Evolutionary conservation across 495 filamentous ascomycete genomes (phyloP).

Genomic region (Aspergillus affinis): DNA sequence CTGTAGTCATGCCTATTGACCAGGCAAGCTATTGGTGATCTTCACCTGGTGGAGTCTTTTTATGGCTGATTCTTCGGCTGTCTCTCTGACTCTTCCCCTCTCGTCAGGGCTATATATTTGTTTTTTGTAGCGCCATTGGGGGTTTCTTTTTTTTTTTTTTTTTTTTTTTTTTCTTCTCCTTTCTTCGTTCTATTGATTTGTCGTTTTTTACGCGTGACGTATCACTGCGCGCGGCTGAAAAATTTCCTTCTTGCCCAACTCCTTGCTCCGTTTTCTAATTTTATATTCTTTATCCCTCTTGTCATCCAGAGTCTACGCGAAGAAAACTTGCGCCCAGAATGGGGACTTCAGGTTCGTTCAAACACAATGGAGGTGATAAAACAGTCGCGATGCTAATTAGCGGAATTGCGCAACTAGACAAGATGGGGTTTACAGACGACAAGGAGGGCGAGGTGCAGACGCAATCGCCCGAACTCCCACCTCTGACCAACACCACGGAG

Average conservation of each 20-base stretch:
- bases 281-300: no score
- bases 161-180: neutral
- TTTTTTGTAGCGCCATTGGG: neutral
- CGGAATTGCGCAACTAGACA: conserved; percentile 17
- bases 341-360: neutral
- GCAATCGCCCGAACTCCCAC: conserved; percentile 26
- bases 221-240: neutral
- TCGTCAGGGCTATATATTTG: neutral
- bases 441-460: conserved; percentile 30
- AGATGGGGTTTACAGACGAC: conserved; percentile 7
- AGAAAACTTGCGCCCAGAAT: neutral
- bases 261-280: no score
- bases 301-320: no score
- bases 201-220: neutral
- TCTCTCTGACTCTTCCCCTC: neutral
- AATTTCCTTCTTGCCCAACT: neutral
- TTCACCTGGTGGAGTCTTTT: neutral
- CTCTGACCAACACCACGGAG: conserved; percentile 60
- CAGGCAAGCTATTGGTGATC: neutral
- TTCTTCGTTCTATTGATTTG: neutral
- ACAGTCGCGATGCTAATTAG: conserved; percentile 12
- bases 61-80: neutral
- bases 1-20: no score
- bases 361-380: neutral
- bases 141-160: neutral